Percentiles rank a stretch among this genome's conserved stretches.
These are phyloP conservation scores for Paraurostyla sp. DNA, from an alignment of 73 alveolate genomes.

Conservation along the genomic window DNA sequence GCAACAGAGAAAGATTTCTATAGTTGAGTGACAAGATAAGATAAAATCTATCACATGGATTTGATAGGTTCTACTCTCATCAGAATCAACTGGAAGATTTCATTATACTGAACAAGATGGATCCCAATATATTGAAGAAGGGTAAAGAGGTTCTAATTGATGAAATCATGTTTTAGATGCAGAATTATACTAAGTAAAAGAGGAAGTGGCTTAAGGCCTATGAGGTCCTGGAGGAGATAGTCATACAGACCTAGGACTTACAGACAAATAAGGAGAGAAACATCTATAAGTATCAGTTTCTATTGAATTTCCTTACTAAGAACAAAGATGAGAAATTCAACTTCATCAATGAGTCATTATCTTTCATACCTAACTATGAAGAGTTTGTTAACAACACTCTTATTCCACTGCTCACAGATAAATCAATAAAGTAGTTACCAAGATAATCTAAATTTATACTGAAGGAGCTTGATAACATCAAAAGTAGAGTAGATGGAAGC, in stretches of 20 bases:
- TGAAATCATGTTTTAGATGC: not conserved
- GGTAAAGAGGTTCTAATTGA: not conserved
- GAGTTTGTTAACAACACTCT: not conserved
- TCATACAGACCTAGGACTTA: not conserved
- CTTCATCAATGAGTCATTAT: not conserved
- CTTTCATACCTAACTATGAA: not conserved
- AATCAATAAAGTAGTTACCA: not conserved
- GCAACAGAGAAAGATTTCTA: not conserved
- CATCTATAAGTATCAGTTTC: constrained; percentile 56
- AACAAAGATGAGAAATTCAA: not conserved
- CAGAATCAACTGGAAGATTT: not conserved
- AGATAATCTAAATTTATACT: not conserved
- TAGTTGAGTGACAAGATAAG: not conserved
- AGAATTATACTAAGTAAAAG: not conserved
- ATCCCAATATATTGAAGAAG: not conserved
- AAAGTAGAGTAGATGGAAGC: not conserved
- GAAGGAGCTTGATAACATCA: not conserved
- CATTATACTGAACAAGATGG: not conserved
- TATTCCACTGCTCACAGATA: not conserved
- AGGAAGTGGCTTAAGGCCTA: constrained; percentile 54
- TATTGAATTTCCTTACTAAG: constrained; percentile 44
- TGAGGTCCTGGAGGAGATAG: constrained; percentile 19
- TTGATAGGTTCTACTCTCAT: not conserved
- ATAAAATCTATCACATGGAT: not conserved
- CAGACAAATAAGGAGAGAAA: not conserved